Evolutionary conservation across 2,329 filamentous ascomycete species (phyloP).

Genomic region (Talaromyces piceae): DNA sequence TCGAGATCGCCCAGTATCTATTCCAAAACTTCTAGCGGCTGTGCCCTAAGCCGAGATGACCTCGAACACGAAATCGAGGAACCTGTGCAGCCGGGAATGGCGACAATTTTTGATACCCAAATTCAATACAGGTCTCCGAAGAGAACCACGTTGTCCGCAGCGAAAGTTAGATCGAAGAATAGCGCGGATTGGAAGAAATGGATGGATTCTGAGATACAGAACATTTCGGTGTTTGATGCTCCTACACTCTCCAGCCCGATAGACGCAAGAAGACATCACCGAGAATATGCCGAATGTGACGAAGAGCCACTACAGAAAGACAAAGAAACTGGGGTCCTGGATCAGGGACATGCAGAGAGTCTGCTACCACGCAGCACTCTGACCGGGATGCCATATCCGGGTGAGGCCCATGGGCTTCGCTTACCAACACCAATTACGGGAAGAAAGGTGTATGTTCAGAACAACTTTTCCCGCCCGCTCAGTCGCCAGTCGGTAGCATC

Average conservation of each 20-base stretch:
- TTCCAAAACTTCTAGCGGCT: slow-evolving; percentile 34
- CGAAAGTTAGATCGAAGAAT: slow-evolving; percentile 13
- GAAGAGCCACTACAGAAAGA: slow-evolving; percentile 16
- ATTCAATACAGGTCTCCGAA: slow-evolving; percentile 25
- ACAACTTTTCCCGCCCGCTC: slow-evolving; percentile 33
- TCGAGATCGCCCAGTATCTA: slow-evolving; percentile 36
- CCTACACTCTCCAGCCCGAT: slow-evolving; percentile 9
- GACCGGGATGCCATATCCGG: neutral
- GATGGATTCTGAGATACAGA: slow-evolving; percentile 30
- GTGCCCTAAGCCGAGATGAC: slow-evolving; percentile 17
- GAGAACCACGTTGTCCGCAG: slow-evolving; percentile 10
- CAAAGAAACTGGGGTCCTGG: neutral
- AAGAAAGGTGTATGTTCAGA: slow-evolving; percentile 13
- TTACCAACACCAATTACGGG: neutral
- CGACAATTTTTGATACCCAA: slow-evolving; percentile 28
- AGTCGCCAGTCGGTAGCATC: slow-evolving; percentile 24
- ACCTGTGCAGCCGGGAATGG: slow-evolving; percentile 24
- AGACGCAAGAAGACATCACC: slow-evolving; percentile 26
- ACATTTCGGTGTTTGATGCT: slow-evolving; percentile 17
- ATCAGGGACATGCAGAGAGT: neutral
- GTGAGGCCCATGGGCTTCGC: neutral
- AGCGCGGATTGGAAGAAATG: slow-evolving; percentile 32
- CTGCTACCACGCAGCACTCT: neutral
- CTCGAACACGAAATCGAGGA: slow-evolving; percentile 4
- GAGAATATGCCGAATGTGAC: slow-evolving; percentile 33